Percentiles rank a stretch among this genome's conserved stretches.
Conservation (phyloP, 441 rosid species). For the Gossypium trilobum region DNA sequence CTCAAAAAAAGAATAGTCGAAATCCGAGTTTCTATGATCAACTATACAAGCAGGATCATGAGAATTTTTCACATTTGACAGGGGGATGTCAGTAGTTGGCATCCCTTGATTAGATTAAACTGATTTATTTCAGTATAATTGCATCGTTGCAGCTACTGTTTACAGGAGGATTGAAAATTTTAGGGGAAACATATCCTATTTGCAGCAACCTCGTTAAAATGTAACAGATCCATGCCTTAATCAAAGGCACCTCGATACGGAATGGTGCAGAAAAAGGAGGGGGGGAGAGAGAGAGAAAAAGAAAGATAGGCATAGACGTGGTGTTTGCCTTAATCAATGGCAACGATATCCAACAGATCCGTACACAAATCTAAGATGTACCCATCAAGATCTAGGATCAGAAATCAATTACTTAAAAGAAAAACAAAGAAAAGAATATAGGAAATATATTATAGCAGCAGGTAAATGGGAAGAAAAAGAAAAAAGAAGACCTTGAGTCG, state of each 20-base stretch:
- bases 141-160: background rate
- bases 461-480: background rate
- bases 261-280: no score
- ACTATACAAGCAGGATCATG: background rate
- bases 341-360: slow-evolving; percentile 8
- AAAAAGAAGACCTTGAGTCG: slow-evolving; percentile 57
- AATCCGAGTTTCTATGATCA: background rate
- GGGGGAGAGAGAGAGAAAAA: no score
- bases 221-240: background rate
- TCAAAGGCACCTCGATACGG: background rate
- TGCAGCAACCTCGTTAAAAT: no score
- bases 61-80: background rate
- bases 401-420: background rate
- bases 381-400: background rate
- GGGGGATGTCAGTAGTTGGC: background rate
- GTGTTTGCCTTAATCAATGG: background rate
- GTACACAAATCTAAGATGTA: background rate
- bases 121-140: background rate
- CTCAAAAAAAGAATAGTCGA: background rate
- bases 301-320: no score
- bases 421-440: background rate
- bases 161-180: background rate
- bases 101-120: background rate
- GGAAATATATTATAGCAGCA: background rate
- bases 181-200: background rate